These are phyloP conservation scores for Trypanosoma conorhini DNA, from an alignment of 208 protist species.

Conservation along the genomic window DNA sequence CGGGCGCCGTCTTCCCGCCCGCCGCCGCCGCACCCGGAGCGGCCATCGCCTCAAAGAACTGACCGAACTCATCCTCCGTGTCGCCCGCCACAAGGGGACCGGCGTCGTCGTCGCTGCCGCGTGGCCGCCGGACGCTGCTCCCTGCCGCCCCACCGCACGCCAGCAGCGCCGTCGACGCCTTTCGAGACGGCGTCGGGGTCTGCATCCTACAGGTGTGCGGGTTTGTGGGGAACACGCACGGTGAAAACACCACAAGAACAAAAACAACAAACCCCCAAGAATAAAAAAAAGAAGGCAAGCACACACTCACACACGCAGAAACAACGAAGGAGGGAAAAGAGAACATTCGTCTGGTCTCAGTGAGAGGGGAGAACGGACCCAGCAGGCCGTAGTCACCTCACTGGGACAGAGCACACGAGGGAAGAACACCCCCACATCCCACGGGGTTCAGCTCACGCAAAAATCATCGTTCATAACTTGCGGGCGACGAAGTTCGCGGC, in stretches of 20 bases:
- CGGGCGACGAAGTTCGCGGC: constrained; percentile 7
- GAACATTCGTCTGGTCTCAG: too few relatives aligned
- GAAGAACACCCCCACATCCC: not conserved
- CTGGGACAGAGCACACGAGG: constrained; percentile 22
- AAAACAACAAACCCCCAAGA: not conserved
- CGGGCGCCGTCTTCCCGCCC: too few relatives aligned
- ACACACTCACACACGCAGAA: constrained; percentile 9
- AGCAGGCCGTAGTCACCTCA: not conserved
- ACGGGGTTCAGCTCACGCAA: not conserved
- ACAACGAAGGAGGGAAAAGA: too few relatives aligned
- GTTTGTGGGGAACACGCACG: too few relatives aligned
- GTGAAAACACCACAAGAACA: constrained; percentile 1
- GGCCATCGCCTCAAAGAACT: not conserved
- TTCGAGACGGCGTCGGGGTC: too few relatives aligned
- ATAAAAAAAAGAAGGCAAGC: not conserved
- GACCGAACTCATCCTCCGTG: constrained; percentile 11
- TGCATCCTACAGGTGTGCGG: too few relatives aligned
- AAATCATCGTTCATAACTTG: constrained; percentile 11
- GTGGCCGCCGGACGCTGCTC: too few relatives aligned
- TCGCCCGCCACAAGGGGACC: not conserved
- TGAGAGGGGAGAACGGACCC: too few relatives aligned
- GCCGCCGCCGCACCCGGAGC: not conserved
- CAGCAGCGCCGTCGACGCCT: too few relatives aligned
- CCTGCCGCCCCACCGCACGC: too few relatives aligned
- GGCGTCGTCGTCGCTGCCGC: too few relatives aligned